Evolutionary conservation across 805 yeast genomes (phyloP).

Genomic region (Jamesozyma rosinii): DNA sequence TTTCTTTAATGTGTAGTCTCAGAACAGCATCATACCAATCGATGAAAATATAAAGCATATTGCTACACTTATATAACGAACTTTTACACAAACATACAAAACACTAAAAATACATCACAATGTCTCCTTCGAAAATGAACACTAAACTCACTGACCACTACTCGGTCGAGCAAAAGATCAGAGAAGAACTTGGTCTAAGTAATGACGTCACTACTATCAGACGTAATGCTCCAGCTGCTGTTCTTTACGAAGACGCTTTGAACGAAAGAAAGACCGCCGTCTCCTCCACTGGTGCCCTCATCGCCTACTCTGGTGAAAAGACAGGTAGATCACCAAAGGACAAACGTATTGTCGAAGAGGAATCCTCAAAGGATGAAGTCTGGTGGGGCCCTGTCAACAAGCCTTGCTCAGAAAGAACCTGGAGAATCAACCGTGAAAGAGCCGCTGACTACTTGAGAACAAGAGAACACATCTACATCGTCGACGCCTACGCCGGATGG

Average conservation of each 20-base stretch:
- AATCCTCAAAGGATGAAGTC: slow-evolving; percentile 66
- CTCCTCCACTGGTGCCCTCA: slow-evolving; percentile 85
- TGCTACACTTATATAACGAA: too few species aligned
- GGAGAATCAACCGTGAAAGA: slow-evolving; percentile 92
- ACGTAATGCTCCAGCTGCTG: slow-evolving; percentile 90
- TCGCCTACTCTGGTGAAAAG: slow-evolving; percentile 91
- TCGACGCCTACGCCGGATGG: slow-evolving; percentile 98
- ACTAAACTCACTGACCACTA: slow-evolving; percentile 6
- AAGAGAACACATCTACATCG: slow-evolving; percentile 84
- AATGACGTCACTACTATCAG: slow-evolving; percentile 55
- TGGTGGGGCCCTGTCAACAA: slow-evolving; percentile 99
- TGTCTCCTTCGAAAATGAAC: slow-evolving; percentile 11
- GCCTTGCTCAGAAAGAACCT: slow-evolving; percentile 85
- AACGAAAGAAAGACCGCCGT: slow-evolving; percentile 85
- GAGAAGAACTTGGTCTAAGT: slow-evolving; percentile 38
- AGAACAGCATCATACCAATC: background rate
- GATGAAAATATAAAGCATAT: background rate
- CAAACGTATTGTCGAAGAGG: slow-evolving; percentile 94
- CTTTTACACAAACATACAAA: background rate
- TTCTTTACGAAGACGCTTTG: slow-evolving; percentile 89
- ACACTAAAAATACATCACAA: slow-evolving; percentile 2
- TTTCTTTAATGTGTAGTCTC: too few species aligned
- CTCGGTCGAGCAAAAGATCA: slow-evolving; percentile 25
- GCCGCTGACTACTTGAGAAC: slow-evolving; percentile 95
- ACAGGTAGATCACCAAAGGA: slow-evolving; percentile 98